These are phyloP conservation scores for Tylopilus sp. DNA, from an alignment of 768 basidiomycete genomes.

Conservation along the genomic window DNA sequence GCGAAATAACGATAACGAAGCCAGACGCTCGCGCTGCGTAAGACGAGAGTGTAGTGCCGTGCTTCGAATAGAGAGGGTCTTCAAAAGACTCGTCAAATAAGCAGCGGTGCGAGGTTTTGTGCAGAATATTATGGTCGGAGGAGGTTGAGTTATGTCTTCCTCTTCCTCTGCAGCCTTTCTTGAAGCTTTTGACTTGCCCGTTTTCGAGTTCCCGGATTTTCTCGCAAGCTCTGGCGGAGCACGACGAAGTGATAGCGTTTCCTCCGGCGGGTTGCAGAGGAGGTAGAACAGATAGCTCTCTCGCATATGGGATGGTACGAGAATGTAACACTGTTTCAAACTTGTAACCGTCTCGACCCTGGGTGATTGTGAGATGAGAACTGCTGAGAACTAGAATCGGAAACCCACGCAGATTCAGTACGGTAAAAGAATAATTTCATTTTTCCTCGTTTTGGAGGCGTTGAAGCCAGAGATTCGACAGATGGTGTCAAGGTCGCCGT, in stretches of 20 bases:
- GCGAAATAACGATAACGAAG: constrained; percentile 83
- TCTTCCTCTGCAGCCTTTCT: constrained; percentile 36
- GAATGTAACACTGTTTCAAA: constrained; percentile 83
- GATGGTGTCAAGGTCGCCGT: constrained; percentile 91
- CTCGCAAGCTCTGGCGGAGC: constrained; percentile 48
- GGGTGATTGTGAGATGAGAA: neutral
- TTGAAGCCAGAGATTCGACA: constrained; percentile 73
- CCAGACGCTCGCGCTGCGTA: constrained; percentile 85
- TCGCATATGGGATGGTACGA: constrained; percentile 92
- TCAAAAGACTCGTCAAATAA: constrained; percentile 77
- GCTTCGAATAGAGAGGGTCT: constrained; percentile 75
- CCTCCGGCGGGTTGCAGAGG: constrained; percentile 84
- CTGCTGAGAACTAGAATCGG: neutral
- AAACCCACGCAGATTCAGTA: constrained; percentile 66
- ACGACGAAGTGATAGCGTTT: constrained; percentile 63
- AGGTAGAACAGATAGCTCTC: constrained; percentile 90
- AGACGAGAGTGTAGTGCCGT: constrained; percentile 92
- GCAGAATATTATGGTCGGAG: constrained; percentile 96
- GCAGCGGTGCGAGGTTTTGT: constrained; percentile 83
- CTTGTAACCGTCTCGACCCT: constrained; percentile 90
- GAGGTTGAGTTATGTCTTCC: constrained; percentile 67
- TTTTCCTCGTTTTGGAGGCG: constrained; percentile 77
- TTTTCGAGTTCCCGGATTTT: constrained; percentile 25
- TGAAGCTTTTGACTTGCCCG: constrained; percentile 29
- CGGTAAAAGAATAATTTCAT: constrained; percentile 83